Evolutionary conservation across 345 rosid species (phyloP), one percentile per base, ranked within the genome.

Genomic region (Rhizophora apiculata): DNA sequence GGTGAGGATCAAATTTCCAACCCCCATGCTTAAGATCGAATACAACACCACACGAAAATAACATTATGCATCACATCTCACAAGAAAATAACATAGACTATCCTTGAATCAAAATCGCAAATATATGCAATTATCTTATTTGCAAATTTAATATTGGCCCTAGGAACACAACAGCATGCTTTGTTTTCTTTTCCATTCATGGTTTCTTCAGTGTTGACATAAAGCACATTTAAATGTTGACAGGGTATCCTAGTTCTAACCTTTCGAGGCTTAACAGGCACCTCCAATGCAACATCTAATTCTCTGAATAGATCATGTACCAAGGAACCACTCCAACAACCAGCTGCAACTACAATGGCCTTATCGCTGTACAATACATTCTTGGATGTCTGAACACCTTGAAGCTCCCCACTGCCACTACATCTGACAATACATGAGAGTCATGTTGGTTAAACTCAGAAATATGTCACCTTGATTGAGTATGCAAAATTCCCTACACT

Each of bases 181-280:
- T 43, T 43, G 5, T 43, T 43, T 43, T 43, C 49, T 43, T 43
- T 43, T 43, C 49, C 7, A 20, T 30, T 32, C n/a, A 43, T 6
- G 18, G 5, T 10, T 20, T 32, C 32, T 21, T 8, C 19, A 36
- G 36, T 34, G 37, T 34, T 2, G 8, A 34, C 0, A 10, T 16
- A 43, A 13, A 49, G 19, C 10, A 19, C 16, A 48, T 31, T 55
- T 5, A n/a, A 43, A 43, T 43, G 49, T 43, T 43, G 16, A 43
- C 19, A 43, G 49, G 15, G 49, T 43, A 43, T 9, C 52, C 55
- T 62, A 26, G 49, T 66, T 54, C 78, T 20, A 37, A 91, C 97
- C 96, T 94, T 94, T 27, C 97, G 83, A 72, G 98, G 98, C 81
- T 85, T 88, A 64, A 94, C 89, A 73, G 90, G 95, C 64, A 88